phyloP scores from a whole-genome alignment of 2,329 filamentous ascomycete species.

The Lecanicillium sp. region DNA sequence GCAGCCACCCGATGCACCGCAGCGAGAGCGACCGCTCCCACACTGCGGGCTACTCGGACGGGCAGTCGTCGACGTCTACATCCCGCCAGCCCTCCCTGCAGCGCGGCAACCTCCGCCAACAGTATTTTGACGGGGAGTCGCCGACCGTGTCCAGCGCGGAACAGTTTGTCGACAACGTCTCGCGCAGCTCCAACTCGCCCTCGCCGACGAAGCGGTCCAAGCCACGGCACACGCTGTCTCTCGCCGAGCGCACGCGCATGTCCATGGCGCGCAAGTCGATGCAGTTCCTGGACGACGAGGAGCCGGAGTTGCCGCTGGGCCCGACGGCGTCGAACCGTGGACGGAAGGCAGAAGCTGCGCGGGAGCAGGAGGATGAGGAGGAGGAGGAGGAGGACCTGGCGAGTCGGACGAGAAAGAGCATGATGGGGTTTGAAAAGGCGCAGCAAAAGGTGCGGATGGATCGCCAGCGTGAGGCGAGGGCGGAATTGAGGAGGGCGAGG shows the following conservation, averaged over 20 bases:
- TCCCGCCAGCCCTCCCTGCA: constrained; percentile 5
- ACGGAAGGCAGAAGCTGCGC: constrained; percentile 13
- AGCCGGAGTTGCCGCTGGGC: constrained; percentile 20
- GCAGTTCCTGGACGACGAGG: constrained; percentile 27
- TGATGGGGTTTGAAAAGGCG: constrained; percentile 56
- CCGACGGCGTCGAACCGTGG: constrained; percentile 15
- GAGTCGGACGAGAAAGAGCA: constrained; percentile 53
- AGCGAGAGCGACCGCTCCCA: background rate
- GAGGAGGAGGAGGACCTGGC: constrained; percentile 42
- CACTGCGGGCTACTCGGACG: constrained; percentile 2
- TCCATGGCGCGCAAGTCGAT: constrained; percentile 64
- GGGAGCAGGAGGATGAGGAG: constrained; percentile 21
- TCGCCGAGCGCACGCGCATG: constrained; percentile 73
- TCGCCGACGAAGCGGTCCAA: constrained; percentile 47
- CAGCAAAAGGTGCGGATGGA: constrained; percentile 44
- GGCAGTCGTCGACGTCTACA: constrained; percentile 2
- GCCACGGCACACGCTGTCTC: constrained; percentile 51
- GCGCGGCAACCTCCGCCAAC: background rate
- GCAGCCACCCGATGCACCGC: constrained; percentile 3
- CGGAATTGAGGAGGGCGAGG: constrained; percentile 44
- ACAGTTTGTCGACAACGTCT: background rate
- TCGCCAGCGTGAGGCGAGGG: constrained; percentile 46
- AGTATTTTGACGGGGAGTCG: background rate
- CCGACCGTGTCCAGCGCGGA: background rate
- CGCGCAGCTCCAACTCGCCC: constrained; percentile 37